Base-by-base conservation (phyloP, 495 filamentous ascomycete genomes). In the Penicillium canariense region DNA sequence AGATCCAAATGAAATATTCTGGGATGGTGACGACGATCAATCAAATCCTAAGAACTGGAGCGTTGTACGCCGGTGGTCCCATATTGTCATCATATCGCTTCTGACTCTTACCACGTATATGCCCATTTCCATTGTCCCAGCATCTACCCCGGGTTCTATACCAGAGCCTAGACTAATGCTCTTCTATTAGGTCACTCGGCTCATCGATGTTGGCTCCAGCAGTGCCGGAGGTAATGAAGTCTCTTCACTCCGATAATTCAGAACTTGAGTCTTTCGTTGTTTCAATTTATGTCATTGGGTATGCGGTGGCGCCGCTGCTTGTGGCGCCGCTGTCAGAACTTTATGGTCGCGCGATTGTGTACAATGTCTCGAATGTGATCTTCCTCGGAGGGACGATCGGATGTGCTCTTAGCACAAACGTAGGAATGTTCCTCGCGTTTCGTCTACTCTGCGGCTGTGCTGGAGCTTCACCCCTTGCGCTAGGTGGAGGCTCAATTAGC, bases 381-480 rank as follows among this genome's bases (percentile, higher is more conserved):
- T 75, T 71, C 44, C 39, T 74, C 15, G 55, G 63, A 11, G 72
- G 68, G 39, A 69, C 38, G 5, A 57, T 74, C 38, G 70, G 57
- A 7, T 73, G 39, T 23, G 32, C 43, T 14, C 18, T 48, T 9
- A 28, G 23, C 25, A 26, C 23, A 3, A 30, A 26, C n/a, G n/a
- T 45, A 11, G 23, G 23, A 4, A 26, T 27, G 26, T 17, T 45
- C 27, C 23, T 45, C 4, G 42, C 26, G 1, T 45, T 45, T 30
- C 42, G 42, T 9, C 25, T 45, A 15, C 11, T 45, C 3, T 31
- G 27, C 9, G 36, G 25, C 26, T 28, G 30, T 43, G 30, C 40
- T 4, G 38, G 39, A 23, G 35, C 34, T 28, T 36, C 38, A n/a
- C 25, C 27, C n/a, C 44, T 50, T 36, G 31, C 48, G 3, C 14